phyloP scores from a whole-genome alignment of 306 rosid species.

The Fragaria ananassa region DNA sequence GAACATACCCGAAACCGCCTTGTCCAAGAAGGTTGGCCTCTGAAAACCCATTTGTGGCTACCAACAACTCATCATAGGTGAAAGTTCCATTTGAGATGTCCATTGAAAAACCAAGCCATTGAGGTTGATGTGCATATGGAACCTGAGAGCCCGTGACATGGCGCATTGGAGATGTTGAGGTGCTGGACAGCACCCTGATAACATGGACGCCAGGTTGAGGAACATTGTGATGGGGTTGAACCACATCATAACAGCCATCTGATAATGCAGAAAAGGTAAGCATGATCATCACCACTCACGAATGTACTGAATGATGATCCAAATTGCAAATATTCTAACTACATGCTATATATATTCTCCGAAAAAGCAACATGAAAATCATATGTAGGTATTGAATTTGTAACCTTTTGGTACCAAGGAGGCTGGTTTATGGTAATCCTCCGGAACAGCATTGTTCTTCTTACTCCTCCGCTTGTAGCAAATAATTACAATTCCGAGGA shows the following conservation, averaged over 20 bases:
- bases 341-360: background rate
- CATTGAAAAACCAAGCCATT: constrained; percentile 15
- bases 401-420: constrained; percentile 33
- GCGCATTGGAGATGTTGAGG: constrained; percentile 20
- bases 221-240: constrained; percentile 7
- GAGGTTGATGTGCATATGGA: constrained; percentile 21
- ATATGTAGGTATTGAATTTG: background rate
- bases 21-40: constrained; percentile 48
- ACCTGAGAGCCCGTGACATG: constrained; percentile 16
- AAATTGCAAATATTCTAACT: background rate
- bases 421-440: constrained; percentile 10
- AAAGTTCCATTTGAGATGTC: constrained; percentile 27
- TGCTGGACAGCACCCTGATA: constrained; percentile 27
- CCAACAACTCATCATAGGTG: constrained; percentile 38
- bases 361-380: background rate
- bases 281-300: background rate
- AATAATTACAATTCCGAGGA: constrained; percentile 20
- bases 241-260: constrained; percentile 12
- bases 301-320: background rate
- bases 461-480: constrained; percentile 20
- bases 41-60: constrained; percentile 47
- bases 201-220: constrained; percentile 27
- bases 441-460: constrained; percentile 8
- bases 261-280: constrained; percentile 14
- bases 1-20: constrained; percentile 57